Evolutionary conservation across 495 filamentous ascomycete species (phyloP), one percentile per base, ranked within the genome.

Genomic region (Talaromyces adpressus): DNA sequence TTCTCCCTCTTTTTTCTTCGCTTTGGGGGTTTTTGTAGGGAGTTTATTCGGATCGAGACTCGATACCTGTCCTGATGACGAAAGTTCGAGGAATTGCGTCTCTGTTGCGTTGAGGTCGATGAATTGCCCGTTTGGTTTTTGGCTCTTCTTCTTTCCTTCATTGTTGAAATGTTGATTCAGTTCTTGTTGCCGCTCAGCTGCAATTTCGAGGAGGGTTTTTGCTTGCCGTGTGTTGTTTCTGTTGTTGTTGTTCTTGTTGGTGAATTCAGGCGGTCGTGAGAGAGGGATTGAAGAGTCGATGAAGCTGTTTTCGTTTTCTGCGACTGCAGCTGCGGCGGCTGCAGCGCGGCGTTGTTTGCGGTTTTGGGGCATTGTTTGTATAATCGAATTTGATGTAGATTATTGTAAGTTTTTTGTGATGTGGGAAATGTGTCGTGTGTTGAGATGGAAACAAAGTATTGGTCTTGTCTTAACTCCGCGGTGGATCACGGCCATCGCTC

Each of bases 131-230:
- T 16, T 41, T n/a, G 27, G 29, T 39, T 0, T 22, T 58, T 58
- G 12, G 2, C 12, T 0, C 7, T 61, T 52, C 25, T 49, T 52
- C 61, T 25, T 65, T 23, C 52, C 60, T 23, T 62, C 20, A 20
- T 52, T 62, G 30, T 49, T 68, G 25, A 71, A 54, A 8, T n/a
- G 30, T 36, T 32, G 27, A 9, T 58, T 58, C 3, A 82, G 69
- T 52, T 75, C 73, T 16, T 71, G 65, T 61, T 83, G 79, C 29
- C 77, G 73, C 62, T 82, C 79, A 11, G 77, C 72, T 23, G 82
- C 82, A 45, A 84, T 72, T 41, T 84, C 79, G 62, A 79, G 70
- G 30, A 84, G 69, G n/a, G 79, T 83, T 57, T 73, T 81, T n/a
- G 59, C 29, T 67, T 67, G 45, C 62, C 74, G 29, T 73, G 71